Percentiles rank a stretch among this genome's conserved stretches.
phyloP scores from a whole-genome alignment of 1,284 basidiomycete species.

The Boletus semigastroideus region DNA sequence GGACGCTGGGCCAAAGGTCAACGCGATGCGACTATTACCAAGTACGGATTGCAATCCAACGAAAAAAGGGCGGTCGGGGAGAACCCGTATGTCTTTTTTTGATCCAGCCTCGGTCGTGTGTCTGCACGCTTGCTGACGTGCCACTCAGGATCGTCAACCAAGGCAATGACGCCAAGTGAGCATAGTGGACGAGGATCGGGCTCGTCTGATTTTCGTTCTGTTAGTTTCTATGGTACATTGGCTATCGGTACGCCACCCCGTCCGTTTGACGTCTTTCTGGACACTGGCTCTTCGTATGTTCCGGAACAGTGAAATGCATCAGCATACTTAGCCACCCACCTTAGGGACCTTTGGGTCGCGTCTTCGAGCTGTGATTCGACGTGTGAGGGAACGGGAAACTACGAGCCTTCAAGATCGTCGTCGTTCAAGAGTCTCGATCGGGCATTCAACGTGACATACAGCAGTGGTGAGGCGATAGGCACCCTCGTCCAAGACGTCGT shows the following conservation, averaged over 20 bases:
- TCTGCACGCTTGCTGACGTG: neutral
- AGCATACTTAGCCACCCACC: neutral
- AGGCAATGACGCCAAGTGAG: conserved; percentile 22
- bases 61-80: conserved; percentile 22
- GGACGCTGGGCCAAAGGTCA: conserved; percentile 26
- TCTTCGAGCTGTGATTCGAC: conserved; percentile 17
- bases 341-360: conserved; percentile 50
- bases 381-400: conserved; percentile 29
- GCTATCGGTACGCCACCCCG: conserved; percentile 31
- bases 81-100: conserved; percentile 16
- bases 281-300: conserved; percentile 48
- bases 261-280: conserved; percentile 34
- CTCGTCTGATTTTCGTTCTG: neutral
- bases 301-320: neutral
- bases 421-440: conserved; percentile 27
- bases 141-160: conserved; percentile 25
- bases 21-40: conserved; percentile 21
- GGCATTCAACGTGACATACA: conserved; percentile 54
- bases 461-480: conserved; percentile 53
- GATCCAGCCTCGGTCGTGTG: neutral
- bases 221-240: conserved; percentile 30
- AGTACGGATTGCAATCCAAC: conserved; percentile 18
- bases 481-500: conserved; percentile 50
- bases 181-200: neutral
- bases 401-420: conserved; percentile 25